Conservation (phyloP, 2,329 filamentous ascomycete genomes). For the Pyricularia grisea region DNA sequence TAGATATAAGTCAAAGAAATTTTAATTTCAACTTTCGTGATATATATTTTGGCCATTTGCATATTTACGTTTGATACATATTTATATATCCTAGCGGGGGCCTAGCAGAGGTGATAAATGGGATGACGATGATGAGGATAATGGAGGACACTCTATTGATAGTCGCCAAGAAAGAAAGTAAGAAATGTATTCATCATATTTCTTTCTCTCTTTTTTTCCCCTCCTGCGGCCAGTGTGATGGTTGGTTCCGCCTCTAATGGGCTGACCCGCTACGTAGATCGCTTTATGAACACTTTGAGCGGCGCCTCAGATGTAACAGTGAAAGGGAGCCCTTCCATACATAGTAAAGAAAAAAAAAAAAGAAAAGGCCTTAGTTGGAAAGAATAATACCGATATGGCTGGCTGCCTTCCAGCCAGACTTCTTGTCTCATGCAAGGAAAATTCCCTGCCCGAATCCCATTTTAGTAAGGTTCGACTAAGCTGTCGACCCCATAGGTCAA, state of each 20-base stretch:
- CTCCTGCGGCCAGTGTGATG: not conserved
- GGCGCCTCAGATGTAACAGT: too few species aligned
- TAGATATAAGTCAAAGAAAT: too few species aligned
- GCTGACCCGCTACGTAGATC: not conserved
- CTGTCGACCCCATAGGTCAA: not conserved
- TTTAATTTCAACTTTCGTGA: too few species aligned
- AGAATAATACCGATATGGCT: not conserved
- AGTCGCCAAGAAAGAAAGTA: too few species aligned
- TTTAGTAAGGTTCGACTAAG: not conserved
- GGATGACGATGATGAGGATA: too few species aligned
- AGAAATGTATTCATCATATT: not conserved
- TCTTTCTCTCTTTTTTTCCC: not conserved
- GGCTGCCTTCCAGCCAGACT: not conserved
- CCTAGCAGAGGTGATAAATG: too few species aligned
- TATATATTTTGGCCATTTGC: too few species aligned
- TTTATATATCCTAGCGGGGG: too few species aligned
- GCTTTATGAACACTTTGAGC: not conserved
- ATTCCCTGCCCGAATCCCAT: not conserved
- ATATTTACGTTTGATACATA: too few species aligned
- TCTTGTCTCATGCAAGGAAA: not conserved
- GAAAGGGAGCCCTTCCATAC: not conserved
- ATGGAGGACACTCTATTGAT: too few species aligned
- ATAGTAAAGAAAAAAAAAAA: too few species aligned
- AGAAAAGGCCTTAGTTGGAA: not conserved
- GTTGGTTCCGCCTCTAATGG: not conserved